phyloP scores from a whole-genome alignment of 1,284 basidiomycete genomes.

The Tetrapyrgos nigripes region DNA sequence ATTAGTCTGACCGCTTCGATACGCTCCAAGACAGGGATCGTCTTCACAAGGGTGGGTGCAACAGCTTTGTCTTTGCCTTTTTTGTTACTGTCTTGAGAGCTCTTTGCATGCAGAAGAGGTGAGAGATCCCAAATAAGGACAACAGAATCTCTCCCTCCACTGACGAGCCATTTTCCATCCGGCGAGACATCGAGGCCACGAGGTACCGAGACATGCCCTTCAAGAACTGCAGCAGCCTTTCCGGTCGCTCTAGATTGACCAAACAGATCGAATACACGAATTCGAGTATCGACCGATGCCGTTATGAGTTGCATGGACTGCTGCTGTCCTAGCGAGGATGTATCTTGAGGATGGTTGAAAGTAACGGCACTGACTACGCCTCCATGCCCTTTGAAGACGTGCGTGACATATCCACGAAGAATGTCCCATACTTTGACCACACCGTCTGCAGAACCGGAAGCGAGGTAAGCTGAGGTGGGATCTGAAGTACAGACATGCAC shows the following conservation, averaged over 20 bases:
- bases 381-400: conserved; percentile 96
- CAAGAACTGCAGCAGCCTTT: conserved; percentile 81
- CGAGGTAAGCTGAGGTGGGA: conserved; percentile 90
- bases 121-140: conserved; percentile 88
- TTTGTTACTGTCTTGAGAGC: conserved; percentile 45
- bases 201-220: conserved; percentile 92
- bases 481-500: conserved; percentile 88
- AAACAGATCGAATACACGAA: conserved; percentile 90
- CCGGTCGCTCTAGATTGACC: conserved; percentile 58
- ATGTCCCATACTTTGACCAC: conserved; percentile 98
- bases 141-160: conserved; percentile 90
- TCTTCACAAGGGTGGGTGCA: conserved; percentile 74
- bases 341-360: conserved; percentile 77
- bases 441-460: conserved; percentile 95
- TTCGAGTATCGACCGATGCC: conserved; percentile 87
- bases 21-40: conserved; percentile 86
- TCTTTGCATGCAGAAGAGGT: conserved; percentile 30
- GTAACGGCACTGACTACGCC: conserved; percentile 91
- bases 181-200: conserved; percentile 84
- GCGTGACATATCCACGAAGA: conserved; percentile 87
- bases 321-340: conserved; percentile 52
- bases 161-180: conserved; percentile 88
- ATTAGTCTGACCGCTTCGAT: conserved; percentile 87
- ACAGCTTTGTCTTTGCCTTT: conserved; percentile 57
- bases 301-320: conserved; percentile 84